Evolutionary conservation across 805 yeast genomes (phyloP), one percentile per base, ranked within the genome.

Genomic region (Torulaspora quercuum): DNA sequence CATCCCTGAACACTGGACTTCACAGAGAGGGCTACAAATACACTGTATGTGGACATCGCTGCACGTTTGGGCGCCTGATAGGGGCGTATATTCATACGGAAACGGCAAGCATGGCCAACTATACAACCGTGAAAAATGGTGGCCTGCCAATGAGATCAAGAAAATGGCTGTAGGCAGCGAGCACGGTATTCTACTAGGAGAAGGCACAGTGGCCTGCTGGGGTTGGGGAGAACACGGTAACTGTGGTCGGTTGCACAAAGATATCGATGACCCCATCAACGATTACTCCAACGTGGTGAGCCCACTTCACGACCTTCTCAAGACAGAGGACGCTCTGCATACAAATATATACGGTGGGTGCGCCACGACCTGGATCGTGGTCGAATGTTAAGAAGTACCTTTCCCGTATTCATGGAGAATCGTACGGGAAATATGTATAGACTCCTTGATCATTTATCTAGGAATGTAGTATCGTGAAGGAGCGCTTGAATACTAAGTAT

Each of bases 171-270:
- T 76, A 5, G 98, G 98, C 0, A 85, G 95, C 57, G 97, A 90
- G 54, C 98, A 90, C 59, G 94, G 92, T 0, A 50, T 88, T 11
- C 49, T 75, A 7, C 53, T 59, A 5, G 34, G 28, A 9, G 34
- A 14, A 6, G 9, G 16, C 19, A 16, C 13, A 8, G 80, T 88
- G 0, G 64, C 53, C 37, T 72, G 89, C 2, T 92, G 97, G 97
- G 98, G 98, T 0, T 90, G 98, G 98, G 97, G 96, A 9, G 97
- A 92, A 53, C 98, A 90, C 59, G 98, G 98, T 0, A 90, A 90
- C 55, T 90, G 97, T 62, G 95, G 95, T 0, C 33, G 37, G 1
- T 54, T 57, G 29, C 34, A 18, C 13, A 23, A 23, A 8, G 25
- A 24, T 10, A 19, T 29, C 11, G 10, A 9, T 16, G 25, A 17